Conservation (phyloP, 1,284 basidiomycete genomes). For the Fomitiporia mediterranea region DNA sequence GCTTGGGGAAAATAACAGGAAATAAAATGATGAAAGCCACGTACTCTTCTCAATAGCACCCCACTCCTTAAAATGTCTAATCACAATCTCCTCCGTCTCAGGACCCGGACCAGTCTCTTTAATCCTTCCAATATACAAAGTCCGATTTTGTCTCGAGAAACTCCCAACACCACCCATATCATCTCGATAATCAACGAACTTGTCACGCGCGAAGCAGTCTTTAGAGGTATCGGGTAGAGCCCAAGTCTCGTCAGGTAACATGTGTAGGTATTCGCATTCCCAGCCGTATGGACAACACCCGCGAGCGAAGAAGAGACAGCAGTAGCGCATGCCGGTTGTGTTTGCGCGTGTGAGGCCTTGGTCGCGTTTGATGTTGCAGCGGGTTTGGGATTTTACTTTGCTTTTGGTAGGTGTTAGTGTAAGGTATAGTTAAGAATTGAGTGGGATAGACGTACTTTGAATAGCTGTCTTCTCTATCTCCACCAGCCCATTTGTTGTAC, state of each 20-base stretch:
- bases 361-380: slow-evolving; percentile 87
- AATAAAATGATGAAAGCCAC: slow-evolving; percentile 32
- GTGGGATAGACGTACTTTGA: slow-evolving; percentile 63
- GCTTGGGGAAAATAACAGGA: background rate
- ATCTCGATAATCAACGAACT: slow-evolving; percentile 95
- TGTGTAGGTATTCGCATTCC: slow-evolving; percentile 95
- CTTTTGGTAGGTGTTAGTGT: slow-evolving; percentile 37
- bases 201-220: slow-evolving; percentile 96
- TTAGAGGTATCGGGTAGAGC: slow-evolving; percentile 86
- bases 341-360: slow-evolving; percentile 91
- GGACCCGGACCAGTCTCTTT: slow-evolving; percentile 84
- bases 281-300: slow-evolving; percentile 97
- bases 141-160: slow-evolving; percentile 91
- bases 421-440: background rate
- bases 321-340: slow-evolving; percentile 86
- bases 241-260: slow-evolving; percentile 67
- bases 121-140: slow-evolving; percentile 92
- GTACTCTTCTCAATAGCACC: slow-evolving; percentile 90
- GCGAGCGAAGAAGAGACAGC: slow-evolving; percentile 92
- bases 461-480: slow-evolving; percentile 90
- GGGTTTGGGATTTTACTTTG: slow-evolving; percentile 88
- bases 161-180: slow-evolving; percentile 99
- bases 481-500: slow-evolving; percentile 99
- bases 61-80: slow-evolving; percentile 94
- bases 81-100: slow-evolving; percentile 87